Percentiles rank a stretch among this genome's conserved stretches.
These are phyloP conservation scores for Aspergillus phoenicis DNA, from an alignment of 2,329 filamentous ascomycete genomes.

Conservation along the genomic window DNA sequence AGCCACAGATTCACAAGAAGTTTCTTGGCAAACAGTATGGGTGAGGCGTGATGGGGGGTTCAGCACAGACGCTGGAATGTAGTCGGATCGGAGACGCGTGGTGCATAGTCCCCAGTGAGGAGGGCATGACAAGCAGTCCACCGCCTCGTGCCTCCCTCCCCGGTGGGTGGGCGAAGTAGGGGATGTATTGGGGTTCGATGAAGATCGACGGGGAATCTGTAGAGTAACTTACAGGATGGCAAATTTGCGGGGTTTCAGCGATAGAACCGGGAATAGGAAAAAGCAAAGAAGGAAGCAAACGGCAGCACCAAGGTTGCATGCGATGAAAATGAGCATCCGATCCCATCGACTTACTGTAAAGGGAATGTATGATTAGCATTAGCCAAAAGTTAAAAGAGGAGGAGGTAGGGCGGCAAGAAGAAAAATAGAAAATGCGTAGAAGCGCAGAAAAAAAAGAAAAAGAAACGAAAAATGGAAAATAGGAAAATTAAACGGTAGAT, in stretches of 20 bases:
- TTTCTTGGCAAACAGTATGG: not conserved
- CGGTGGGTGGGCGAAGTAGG: slow-evolving; percentile 17
- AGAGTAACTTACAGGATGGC: slow-evolving; percentile 81
- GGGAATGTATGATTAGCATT: slow-evolving; percentile 22
- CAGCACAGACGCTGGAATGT: slow-evolving; percentile 11
- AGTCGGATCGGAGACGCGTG: slow-evolving; percentile 7
- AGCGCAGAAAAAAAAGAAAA: slow-evolving; percentile 5
- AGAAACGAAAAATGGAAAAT: slow-evolving; percentile 2
- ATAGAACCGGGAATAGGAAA: slow-evolving; percentile 80
- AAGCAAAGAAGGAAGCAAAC: slow-evolving; percentile 92
- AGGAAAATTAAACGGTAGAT: slow-evolving; percentile 3
- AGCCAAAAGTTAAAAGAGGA: slow-evolving; percentile 1
- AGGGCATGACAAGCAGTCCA: slow-evolving; percentile 29
- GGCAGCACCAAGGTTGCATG: slow-evolving; percentile 84
- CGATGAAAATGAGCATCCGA: slow-evolving; percentile 85
- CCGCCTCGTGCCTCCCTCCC: slow-evolving; percentile 17
- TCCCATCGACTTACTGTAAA: slow-evolving; percentile 92
- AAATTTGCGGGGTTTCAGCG: slow-evolving; percentile 86
- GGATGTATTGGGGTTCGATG: slow-evolving; percentile 17
- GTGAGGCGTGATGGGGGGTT: slow-evolving; percentile 3
- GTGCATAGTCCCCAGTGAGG: slow-evolving; percentile 20
- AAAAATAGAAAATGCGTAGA: slow-evolving; percentile 4
- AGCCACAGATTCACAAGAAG: slow-evolving; percentile 25
- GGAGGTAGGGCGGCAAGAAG: not conserved
- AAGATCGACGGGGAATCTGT: slow-evolving; percentile 18